phyloP scores from a whole-genome alignment of 257 asterid species.

The Fraxinus cuspidata region DNA sequence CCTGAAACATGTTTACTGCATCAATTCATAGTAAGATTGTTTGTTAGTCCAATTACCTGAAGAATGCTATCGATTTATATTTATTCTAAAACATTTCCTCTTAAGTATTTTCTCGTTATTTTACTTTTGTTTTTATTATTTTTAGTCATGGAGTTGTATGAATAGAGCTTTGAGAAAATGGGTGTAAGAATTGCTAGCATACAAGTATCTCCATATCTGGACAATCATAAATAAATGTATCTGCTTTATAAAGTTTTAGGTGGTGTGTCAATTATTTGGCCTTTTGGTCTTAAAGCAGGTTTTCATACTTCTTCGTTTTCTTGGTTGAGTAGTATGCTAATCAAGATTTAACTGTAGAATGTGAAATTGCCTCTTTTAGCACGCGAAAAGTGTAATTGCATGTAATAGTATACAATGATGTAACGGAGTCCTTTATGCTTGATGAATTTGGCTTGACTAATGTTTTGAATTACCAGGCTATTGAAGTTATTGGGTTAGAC shows the following conservation, averaged over 20 bases:
- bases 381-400: no score
- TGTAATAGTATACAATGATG: no score
- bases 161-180: background rate
- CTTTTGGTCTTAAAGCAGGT: background rate
- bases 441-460: constrained; percentile 5
- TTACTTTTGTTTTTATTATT: background rate
- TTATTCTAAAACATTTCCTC: background rate
- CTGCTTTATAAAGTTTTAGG: no score
- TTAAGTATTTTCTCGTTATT: background rate
- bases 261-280: background rate
- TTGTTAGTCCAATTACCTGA: background rate
- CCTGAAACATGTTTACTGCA: background rate
- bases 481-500: constrained; percentile 70
- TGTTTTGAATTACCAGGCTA: constrained; percentile 44
- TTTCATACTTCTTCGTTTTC: background rate
- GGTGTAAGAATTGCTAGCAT: background rate
- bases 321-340: no score
- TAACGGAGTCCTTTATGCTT: background rate
- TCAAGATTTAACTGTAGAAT: no score
- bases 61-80: background rate
- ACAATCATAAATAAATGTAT: background rate
- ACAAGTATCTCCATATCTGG: background rate
- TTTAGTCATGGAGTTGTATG: background rate
- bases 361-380: background rate
- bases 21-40: background rate